Evolutionary conservation across 1,284 basidiomycete species (phyloP), one percentile per base, ranked within the genome.

Genomic region (Golubevia sp.): DNA sequence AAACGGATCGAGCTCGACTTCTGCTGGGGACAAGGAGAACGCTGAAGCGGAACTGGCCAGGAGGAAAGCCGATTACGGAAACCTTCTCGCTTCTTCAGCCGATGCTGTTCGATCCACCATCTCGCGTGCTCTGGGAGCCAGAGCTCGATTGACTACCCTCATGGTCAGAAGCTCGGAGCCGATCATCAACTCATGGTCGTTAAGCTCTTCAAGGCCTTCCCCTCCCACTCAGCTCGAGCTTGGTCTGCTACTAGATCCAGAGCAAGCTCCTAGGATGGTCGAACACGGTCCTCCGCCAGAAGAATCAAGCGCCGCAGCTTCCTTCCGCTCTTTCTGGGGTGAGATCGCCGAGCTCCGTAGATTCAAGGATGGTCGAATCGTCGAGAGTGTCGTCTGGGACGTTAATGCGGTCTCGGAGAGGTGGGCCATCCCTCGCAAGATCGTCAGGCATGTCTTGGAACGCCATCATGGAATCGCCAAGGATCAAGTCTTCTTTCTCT

Each of bases 291-390:
- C 97, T 0, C 83, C 91, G 0, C 79, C 56, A 13, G 86, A 86
- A 20, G 86, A 88, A 0, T 56, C 63, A 8, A 85, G 80, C 20
- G 85, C 82, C 0, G 85, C 84, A 4, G 85, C 88, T 51, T 86
- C 85, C 1, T 99, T 97, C 87, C 89, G 91, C 44, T 87, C 89
- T 2, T 87, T 99, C 67, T 99, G 97, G 97, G 96, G 95, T 1
- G 87, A 89, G 56, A 92, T 93, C 79, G 90, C 95, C 0, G 96
- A 99, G 82, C 86, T 98, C 21, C 89, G 97, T n/a, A 89, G 96
- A 20, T 99, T 99, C 87, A 95, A 97, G 83, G 95, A 99, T 77
- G 96, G 96, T 0, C 88, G 91, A 3, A 98, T 99, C 67, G 84
- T 89, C 5, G 93, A 98, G 84, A 94, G 92, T 78, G 93, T 99